phyloP scores from a whole-genome alignment of 345 rosid species.

The Durio zibethinus region DNA sequence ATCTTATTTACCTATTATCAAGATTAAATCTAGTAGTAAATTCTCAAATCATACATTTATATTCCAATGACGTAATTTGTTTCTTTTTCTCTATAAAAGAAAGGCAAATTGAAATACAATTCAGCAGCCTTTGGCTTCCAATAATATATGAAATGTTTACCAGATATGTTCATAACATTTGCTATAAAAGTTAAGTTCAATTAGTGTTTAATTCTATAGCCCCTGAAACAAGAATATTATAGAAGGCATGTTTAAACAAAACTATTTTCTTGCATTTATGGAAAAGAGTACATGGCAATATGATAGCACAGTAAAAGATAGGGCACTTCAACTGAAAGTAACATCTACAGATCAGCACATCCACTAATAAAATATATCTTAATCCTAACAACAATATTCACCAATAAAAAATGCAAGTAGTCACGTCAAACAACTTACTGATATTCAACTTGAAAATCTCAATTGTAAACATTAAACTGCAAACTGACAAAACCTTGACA shows the following conservation, averaged over 20 bases:
- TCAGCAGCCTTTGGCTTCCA: not conserved
- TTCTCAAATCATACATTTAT: not conserved
- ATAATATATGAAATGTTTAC: not conserved
- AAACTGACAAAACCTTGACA: not conserved
- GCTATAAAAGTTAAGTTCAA: not conserved
- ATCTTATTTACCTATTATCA: not conserved
- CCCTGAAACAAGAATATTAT: not conserved
- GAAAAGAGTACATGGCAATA: not conserved
- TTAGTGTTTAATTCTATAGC: not conserved
- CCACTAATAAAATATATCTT: not conserved
- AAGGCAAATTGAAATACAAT: not conserved
- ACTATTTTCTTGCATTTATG: too few species aligned
- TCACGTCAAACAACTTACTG: not conserved
- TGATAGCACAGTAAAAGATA: not conserved
- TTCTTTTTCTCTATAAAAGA: not conserved
- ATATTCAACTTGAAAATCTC: not conserved
- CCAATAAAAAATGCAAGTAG: not conserved
- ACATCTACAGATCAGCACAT: not conserved
- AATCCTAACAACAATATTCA: not conserved
- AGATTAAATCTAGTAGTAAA: not conserved
- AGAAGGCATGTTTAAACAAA: not conserved
- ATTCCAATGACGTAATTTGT: not conserved
- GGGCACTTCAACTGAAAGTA: not conserved
- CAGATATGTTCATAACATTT: not conserved
- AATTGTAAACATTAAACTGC: not conserved